These are phyloP conservation scores for Simplicillium sp. DNA, from an alignment of 2,329 filamentous ascomycete species.

Conservation along the genomic window DNA sequence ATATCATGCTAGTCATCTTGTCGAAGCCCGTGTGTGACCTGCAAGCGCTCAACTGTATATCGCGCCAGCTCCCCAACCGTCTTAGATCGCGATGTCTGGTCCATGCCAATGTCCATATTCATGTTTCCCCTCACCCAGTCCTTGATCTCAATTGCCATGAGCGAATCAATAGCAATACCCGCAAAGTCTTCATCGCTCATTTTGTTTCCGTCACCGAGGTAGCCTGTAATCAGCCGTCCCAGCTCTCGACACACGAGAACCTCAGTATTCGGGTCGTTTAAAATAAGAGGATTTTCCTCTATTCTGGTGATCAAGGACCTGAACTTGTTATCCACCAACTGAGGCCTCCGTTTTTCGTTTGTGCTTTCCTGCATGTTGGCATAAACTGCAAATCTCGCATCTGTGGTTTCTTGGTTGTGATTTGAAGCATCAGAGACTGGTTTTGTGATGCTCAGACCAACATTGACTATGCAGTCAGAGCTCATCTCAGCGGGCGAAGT, in stretches of 20 bases:
- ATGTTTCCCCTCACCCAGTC: slow-evolving; percentile 2
- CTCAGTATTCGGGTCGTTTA: slow-evolving; percentile 1
- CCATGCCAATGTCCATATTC: slow-evolving; percentile 2
- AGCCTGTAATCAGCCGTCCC: background rate
- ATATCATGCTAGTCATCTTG: too few relatives aligned
- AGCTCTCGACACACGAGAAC: slow-evolving; percentile 1
- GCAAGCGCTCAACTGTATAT: background rate
- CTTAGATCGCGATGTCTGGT: background rate
- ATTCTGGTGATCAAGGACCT: background rate
- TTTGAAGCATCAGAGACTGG: background rate
- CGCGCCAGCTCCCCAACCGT: background rate
- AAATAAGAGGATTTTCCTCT: background rate
- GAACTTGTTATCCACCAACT: background rate
- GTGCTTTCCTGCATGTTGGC: background rate
- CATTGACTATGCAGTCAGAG: background rate
- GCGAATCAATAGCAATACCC: slow-evolving; percentile 1
- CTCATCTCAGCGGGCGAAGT: background rate
- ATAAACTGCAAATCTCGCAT: background rate
- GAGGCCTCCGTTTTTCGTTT: background rate
- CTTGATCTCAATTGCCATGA: slow-evolving; percentile 2
- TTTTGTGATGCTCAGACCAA: background rate
- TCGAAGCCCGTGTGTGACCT: background rate
- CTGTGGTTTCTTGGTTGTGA: background rate
- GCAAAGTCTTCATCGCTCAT: slow-evolving; percentile 1
- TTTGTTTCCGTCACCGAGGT: background rate